Evolutionary conservation across 345 rosid species (phyloP).

Genomic region (Populus tremula): DNA sequence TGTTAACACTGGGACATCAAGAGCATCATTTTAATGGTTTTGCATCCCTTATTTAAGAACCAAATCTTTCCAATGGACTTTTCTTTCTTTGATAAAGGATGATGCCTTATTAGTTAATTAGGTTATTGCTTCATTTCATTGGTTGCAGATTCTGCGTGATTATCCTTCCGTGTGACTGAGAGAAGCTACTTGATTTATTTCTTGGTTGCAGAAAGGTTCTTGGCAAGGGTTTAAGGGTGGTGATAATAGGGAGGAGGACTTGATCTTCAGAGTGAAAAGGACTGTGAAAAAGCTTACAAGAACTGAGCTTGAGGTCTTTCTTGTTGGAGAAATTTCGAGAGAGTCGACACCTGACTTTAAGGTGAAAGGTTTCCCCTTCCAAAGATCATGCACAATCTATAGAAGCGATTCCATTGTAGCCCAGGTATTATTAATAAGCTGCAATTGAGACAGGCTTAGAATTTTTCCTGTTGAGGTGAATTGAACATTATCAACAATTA

Average conservation of each 20-base stretch:
- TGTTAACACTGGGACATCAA: neutral
- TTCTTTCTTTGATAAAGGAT: neutral
- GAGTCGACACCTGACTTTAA: constrained; percentile 38
- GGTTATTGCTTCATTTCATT: neutral
- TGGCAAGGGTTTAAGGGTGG: constrained; percentile 67
- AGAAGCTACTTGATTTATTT: neutral
- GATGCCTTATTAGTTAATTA: neutral
- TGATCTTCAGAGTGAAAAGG: constrained; percentile 54
- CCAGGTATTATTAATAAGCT: constrained; percentile 45
- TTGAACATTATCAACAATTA: neutral
- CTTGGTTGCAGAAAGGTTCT: constrained; percentile 46
- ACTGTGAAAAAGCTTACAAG: constrained; percentile 43
- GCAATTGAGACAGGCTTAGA: neutral
- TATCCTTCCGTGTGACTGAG: neutral
- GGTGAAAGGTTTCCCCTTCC: constrained; percentile 68
- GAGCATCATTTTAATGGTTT: neutral
- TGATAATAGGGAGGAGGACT: constrained; percentile 38
- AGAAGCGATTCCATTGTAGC: constrained; percentile 61
- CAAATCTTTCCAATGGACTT: neutral
- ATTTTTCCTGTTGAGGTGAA: too few relatives aligned
- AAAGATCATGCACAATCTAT: constrained; percentile 75
- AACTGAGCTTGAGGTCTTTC: constrained; percentile 58
- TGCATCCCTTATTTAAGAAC: neutral
- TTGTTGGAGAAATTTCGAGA: constrained; percentile 30
- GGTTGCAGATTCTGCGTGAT: neutral